Base-by-base conservation (phyloP, 495 filamentous ascomycete species). In the Neurospora sp. region DNA sequence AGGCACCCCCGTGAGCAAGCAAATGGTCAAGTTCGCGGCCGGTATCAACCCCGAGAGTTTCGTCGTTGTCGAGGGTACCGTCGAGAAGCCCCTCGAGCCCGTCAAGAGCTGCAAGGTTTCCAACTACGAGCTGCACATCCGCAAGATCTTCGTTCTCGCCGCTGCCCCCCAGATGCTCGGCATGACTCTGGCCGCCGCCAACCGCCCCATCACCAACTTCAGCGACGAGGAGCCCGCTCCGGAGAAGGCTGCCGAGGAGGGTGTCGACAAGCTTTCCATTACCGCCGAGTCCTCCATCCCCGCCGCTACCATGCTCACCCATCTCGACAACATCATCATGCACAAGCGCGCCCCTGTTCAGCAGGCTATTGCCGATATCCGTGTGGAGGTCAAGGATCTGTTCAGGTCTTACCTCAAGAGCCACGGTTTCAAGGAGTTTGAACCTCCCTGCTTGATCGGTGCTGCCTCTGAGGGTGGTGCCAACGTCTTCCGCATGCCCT, bases 21-120 rank as follows among this genome's bases (percentile, higher is more conserved):
- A 94, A 84, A 99, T 99, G 96, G 93, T 96, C 75, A 98, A 98
- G 83, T 99, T 90, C 87, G 88, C 90, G 41, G 89, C 88, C 69
- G 44, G 70, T 12, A 84, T 98, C 76, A 92, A 91, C 79, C 85
- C 90, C 48, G 95, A 98, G 84, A 93, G 91, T 73, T 92, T 92
- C 72, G 91, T 98, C 22, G 82, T 90, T 70, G 90, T 97, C 69
- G 92, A 95, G 73, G 96, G 92, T 71, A 83, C 87, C 16, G 90
- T 98, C 12, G 87, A 94, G 85, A 90, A 92, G 85, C 91, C 94
- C 4, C 84, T 90, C 27, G 93, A 94, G 73, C 90, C 91, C 7
- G 91, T 98, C 76, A 93, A 93, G 78, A 92, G 91, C 71, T 91
- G 92, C 31, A 89, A 87, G 6, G 88, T 98, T 65, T 85, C 87